Conservation (phyloP, 352 stramenopile genomes). For the Phytophthora megakarya region DNA sequence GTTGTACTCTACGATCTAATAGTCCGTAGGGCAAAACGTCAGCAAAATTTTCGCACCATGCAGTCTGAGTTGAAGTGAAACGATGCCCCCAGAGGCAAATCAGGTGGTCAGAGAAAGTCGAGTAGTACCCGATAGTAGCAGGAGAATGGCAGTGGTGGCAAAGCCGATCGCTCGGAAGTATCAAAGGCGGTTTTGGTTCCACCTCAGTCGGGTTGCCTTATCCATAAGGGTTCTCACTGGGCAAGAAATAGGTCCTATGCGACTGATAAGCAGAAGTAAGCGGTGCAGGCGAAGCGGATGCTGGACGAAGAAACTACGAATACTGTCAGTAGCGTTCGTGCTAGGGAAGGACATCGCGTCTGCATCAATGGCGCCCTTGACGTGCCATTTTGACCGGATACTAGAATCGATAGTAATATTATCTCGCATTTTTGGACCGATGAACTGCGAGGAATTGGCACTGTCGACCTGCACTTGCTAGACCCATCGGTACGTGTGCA, state of each 20-base stretch:
- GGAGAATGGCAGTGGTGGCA: background rate
- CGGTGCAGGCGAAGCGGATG: too few relatives aligned
- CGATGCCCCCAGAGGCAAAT: background rate
- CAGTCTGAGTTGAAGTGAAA: background rate
- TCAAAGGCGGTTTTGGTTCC: background rate
- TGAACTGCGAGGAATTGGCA: background rate
- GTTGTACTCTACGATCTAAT: background rate
- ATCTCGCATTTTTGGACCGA: background rate
- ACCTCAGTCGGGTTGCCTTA: background rate
- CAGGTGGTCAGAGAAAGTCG: background rate
- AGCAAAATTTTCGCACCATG: background rate
- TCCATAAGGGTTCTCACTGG: background rate
- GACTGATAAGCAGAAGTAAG: too few relatives aligned
- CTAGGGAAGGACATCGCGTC: background rate
- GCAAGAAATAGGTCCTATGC: too few relatives aligned
- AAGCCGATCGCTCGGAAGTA: background rate
- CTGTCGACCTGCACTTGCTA: background rate
- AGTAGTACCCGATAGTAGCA: background rate
- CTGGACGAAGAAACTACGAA: too few relatives aligned
- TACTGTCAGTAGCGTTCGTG: background rate
- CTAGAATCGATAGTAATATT: background rate
- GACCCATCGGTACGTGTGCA: background rate
- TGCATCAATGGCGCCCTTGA: background rate
- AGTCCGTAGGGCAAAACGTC: too few relatives aligned
- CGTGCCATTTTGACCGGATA: background rate